Base-by-base conservation (phyloP, 441 rosid genomes). In the Biscutella auriculata region DNA sequence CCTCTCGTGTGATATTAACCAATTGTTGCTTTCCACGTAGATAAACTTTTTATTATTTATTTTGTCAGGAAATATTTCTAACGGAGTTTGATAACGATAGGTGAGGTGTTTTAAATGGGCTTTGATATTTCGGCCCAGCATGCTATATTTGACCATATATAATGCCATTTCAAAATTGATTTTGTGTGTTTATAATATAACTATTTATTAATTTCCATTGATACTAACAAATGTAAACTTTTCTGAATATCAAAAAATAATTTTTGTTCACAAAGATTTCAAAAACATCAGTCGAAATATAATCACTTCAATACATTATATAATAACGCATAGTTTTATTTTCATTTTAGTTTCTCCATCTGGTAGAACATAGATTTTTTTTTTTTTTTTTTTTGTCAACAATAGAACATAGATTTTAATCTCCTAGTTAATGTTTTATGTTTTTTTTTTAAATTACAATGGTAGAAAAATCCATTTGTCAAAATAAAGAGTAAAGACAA, bases 1-100 rank as follows among this genome's bases (percentile, higher is more conserved):
- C 67, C 61, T 61, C 63, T 48, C 53, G 67, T 61, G 14, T 19
- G 63, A 61, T 61, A 58, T 48, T 53, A 43, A 28, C 42, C 65
- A 66, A 35, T 3, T 21, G 8, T 1, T 19, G 36, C 0, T n/a
- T 0, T 0, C 43, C 60, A 66, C 71, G 66, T 66, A 60, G 46
- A 40, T 11, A 8, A 27, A 3, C 43, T 16, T 6, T 9, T n/a
- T 36, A 21, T n/a, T n/a, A 0, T 27, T 53, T 8, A 8, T 34
- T 17, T 41, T 6, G 16, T 3, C 3, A 14, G 21, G 34, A 29
- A 49, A 8, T 8, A 11, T 37, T 35, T 36, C 17, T 39, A 14
- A 21, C 10, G 28, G 6, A 59, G 67, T n/a, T n/a, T 13, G 65
- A 49, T 4, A 16, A 21, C 27, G 6, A 10, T 10, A 26, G 25